Evolutionary conservation across 1,139 yeast species (phyloP), one percentile per base, ranked within the genome.

Genomic region (Candida tetrigidarum): DNA sequence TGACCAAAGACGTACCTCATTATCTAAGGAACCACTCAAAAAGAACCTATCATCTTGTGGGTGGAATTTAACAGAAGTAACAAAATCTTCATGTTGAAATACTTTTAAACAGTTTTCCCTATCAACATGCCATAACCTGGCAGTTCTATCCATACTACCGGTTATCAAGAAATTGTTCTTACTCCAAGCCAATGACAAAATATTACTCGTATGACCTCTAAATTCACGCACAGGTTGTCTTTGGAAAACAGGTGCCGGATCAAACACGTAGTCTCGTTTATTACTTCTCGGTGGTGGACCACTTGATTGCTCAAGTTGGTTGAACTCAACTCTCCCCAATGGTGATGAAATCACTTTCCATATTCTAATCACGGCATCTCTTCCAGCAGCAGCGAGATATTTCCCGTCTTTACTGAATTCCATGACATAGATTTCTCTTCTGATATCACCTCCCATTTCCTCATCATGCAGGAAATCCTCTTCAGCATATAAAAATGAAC

Each of bases 21-120:
- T 86, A 59, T 90, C 97, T 51, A 91, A 71, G 39, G 95, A 86
- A 2, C 96, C 96, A 51, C 92, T 84, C 3, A 87, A 64, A 62
- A 92, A 90, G 59, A 91, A 92, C 29, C 98, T 69, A 60, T 92
- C 97, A 65, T 92, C 98, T 2, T 71, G 71, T 1, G 96, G 96
- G 57, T 90, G 96, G 62, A 92, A 92, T 42, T 79, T 80, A 4
- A 88, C 89, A 12, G 87, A 74, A 0, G 97, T 87, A 4, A 90
- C 96, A 63, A 89, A 86, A 63, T 90, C 96, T 26, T 83, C 79
- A 58, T 90, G 95, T 22, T 66, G 63, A 59, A 88, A 91, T 1
- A 84, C 74, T 44, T 86, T 79, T 27, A 92, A 68, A 46, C 90
- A 82, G 14, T 72, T 76, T 1, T 67, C 67, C 40, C 92, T 71